Evolutionary conservation across 2,329 filamentous ascomycete genomes (phyloP), one percentile per base, ranked within the genome.

Genomic region (Emmonsia crescens): DNA sequence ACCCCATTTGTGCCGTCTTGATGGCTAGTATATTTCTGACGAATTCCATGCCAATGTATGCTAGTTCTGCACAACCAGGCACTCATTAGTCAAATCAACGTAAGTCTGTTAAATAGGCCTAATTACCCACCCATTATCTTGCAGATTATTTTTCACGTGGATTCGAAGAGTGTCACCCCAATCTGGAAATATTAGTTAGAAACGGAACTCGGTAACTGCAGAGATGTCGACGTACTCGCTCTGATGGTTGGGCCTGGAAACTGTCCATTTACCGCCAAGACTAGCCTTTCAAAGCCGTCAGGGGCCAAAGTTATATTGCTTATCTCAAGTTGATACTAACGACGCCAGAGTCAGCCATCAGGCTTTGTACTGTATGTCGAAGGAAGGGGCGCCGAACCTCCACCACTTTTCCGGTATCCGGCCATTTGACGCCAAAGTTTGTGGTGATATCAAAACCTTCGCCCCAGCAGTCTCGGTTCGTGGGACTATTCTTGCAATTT

Each of bases 231-330:
- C 60, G 46, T 57, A 61, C 60, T 80, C 21, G 82, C 85, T 63
- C 82, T 79, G 60, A 91, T 83, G 16, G 80, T 77, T 1, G 88
- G 88, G 0, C 86, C 88, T 0, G 88, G 88, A 63, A 83, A 86
- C 51, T 83, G 80, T 9, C 82, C 83, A 69, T 88, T 87, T 69
- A 89, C 76, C 36, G 89, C 77, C 63, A 78, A 68, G 19, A 77
- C 74, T 48, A 77, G 64, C 14, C 77, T 72, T 0, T 70, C 62
- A 61, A 76, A 73, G 56, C 67, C 67, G 29, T 68, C 67, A 16
- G 65, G 65, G 6, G 65, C 62, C 24, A 67, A 31, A 14, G 60
- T 64, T 44, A 58, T 62, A 51, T 70, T 69, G 44, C 61, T 61
- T 38, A 70, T 61, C 19, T 69, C 66, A 9, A 69, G 60, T 31